Percentiles rank a stretch among this genome's conserved stretches.
These are phyloP conservation scores for Penicillium sp. DNA, from an alignment of 2,329 filamentous ascomycete species.

Conservation along the genomic window DNA sequence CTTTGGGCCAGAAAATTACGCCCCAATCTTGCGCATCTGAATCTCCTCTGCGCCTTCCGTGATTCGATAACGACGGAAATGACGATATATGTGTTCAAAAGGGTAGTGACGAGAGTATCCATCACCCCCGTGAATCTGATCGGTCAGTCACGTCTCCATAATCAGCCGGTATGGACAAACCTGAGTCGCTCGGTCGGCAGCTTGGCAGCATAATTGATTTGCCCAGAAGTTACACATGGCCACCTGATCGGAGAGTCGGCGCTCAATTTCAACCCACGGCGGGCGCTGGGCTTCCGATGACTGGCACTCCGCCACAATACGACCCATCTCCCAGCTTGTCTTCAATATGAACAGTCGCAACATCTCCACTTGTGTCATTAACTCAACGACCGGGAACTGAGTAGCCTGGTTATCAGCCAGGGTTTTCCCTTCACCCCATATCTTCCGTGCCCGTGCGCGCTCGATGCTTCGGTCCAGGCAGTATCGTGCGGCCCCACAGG, in stretches of 20 bases:
- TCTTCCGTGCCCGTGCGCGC: constrained; percentile 54
- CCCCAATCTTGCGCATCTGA: constrained; percentile 65
- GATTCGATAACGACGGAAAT: constrained; percentile 63
- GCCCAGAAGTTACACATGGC: constrained; percentile 68
- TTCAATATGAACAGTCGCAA: constrained; percentile 60
- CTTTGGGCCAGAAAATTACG: constrained; percentile 44
- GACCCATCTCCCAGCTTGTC: constrained; percentile 63
- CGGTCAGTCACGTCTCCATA: neutral
- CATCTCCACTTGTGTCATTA: constrained; percentile 61
- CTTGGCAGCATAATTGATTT: constrained; percentile 60
- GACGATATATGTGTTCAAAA: constrained; percentile 66
- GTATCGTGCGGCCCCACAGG: constrained; percentile 52
- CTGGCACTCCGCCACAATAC: constrained; percentile 36
- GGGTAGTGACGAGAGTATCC: constrained; percentile 60
- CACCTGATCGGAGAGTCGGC: constrained; percentile 60
- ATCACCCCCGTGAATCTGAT: constrained; percentile 55
- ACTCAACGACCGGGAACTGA: constrained; percentile 64
- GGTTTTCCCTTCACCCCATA: constrained; percentile 27
- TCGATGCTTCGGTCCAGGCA: constrained; percentile 59
- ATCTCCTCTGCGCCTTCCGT: constrained; percentile 66
- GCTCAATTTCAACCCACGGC: constrained; percentile 56
- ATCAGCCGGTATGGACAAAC: constrained; percentile 26
- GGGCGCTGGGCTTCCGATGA: constrained; percentile 21
- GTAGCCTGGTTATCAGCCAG: constrained; percentile 58
- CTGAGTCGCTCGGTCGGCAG: constrained; percentile 63